Percentiles rank a stretch among this genome's conserved stretches.
phyloP scores from a whole-genome alignment of 208 protist species.

The Vickermania ingenoplastis region DNA sequence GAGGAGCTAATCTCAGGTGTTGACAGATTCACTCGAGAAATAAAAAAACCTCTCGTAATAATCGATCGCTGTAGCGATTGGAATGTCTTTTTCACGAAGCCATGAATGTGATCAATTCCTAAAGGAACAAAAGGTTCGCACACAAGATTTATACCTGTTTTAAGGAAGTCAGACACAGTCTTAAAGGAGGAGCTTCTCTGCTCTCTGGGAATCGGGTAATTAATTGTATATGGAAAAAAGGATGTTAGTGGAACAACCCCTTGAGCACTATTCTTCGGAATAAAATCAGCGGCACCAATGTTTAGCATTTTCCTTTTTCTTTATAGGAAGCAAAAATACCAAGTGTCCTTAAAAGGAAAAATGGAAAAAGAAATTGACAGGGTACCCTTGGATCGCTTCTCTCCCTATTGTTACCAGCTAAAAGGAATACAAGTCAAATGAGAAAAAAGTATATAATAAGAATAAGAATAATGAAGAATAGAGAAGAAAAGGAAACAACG shows the following conservation, averaged over 20 bases:
- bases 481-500: no score
- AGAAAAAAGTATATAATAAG: no score
- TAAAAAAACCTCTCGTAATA: not conserved
- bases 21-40: not conserved
- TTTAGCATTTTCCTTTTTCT: not conserved
- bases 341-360: conserved; percentile 4
- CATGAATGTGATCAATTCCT: not conserved
- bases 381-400: no score
- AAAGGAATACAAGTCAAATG: no score
- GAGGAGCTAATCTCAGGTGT: not conserved
- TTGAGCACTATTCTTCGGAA: not conserved
- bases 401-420: no score
- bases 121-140: not conserved
- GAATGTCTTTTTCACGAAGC: not conserved
- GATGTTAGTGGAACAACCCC: not conserved
- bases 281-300: not conserved
- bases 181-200: not conserved
- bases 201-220: not conserved
- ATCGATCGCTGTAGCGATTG: not conserved
- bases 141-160: not conserved
- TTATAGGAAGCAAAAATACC: conserved; percentile 1
- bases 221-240: not conserved
- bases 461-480: no score
- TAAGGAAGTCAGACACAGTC: not conserved
- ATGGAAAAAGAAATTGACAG: conserved; percentile 1